Evolutionary conservation across 208 protist genomes (phyloP).

Genomic region (Crithidia thermophila): DNA sequence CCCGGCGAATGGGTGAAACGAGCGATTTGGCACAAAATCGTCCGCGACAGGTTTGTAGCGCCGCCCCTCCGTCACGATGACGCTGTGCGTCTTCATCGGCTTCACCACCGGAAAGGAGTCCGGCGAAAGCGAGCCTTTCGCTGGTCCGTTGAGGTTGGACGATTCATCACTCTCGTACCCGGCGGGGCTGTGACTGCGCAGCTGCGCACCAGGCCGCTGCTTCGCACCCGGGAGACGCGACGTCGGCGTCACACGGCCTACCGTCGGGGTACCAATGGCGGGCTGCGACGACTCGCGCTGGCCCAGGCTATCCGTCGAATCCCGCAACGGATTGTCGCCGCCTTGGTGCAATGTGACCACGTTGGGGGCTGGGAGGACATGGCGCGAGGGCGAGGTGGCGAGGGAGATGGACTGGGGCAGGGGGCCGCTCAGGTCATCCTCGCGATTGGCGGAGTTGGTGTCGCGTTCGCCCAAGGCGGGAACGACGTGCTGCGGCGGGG

Average conservation of each 20-base stretch:
- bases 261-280: neutral
- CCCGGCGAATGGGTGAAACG: slow-evolving; percentile 7
- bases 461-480: neutral
- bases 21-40: slow-evolving; percentile 11
- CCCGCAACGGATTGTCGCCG: slow-evolving; percentile 3
- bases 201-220: slow-evolving; percentile 1
- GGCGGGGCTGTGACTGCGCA: slow-evolving; percentile 12
- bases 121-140: neutral
- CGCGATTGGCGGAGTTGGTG: neutral
- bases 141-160: neutral
- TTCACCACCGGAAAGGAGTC: slow-evolving; percentile 4
- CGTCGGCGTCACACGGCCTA: neutral
- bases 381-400: neutral
- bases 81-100: slow-evolving; percentile 30
- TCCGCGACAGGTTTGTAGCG: slow-evolving; percentile 32
- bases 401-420: neutral
- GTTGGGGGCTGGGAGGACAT: neutral
- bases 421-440: neutral
- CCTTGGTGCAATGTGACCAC: neutral
- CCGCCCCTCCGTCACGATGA: slow-evolving; percentile 27
- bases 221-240: neutral
- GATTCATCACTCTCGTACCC: slow-evolving; percentile 1
- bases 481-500: slow-evolving; percentile 11
- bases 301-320: neutral
- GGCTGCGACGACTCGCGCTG: neutral